A percentile compares a stretch with the other conserved stretches of the same genome.
Evolutionary conservation across 495 filamentous ascomycete species (phyloP).

Genomic region (Podospora didyma): DNA sequence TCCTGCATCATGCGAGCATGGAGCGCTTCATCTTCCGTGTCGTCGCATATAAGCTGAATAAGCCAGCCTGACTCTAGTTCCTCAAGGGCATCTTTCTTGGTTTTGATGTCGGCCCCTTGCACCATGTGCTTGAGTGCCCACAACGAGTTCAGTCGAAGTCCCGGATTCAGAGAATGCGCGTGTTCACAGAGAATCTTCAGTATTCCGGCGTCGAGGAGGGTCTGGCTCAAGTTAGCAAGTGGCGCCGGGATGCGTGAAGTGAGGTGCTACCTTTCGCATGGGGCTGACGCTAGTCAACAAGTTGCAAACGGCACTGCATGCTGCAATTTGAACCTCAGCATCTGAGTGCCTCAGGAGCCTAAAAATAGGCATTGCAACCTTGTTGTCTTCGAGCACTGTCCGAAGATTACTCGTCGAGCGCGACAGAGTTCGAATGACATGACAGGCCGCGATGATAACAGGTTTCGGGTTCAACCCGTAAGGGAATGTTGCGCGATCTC

Average conservation of each 20-base stretch:
- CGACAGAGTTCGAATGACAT: slow-evolving; percentile 69
- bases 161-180: slow-evolving; percentile 69
- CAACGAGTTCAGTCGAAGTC: slow-evolving; percentile 72
- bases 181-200: slow-evolving; percentile 77
- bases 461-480: slow-evolving; percentile 47
- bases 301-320: slow-evolving; percentile 78
- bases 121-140: slow-evolving; percentile 94
- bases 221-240: slow-evolving; percentile 43
- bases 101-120: slow-evolving; percentile 56
- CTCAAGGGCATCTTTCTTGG: slow-evolving; percentile 72
- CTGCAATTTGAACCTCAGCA: slow-evolving; percentile 78
- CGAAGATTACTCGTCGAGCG: slow-evolving; percentile 79
- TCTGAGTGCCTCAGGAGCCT: slow-evolving; percentile 69
- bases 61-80: slow-evolving; percentile 77
- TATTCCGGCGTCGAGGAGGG: slow-evolving; percentile 70
- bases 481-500: slow-evolving; percentile 3
- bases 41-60: slow-evolving; percentile 64
- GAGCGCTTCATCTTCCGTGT: slow-evolving; percentile 48
- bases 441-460: slow-evolving; percentile 84
- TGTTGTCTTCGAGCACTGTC: slow-evolving; percentile 82
- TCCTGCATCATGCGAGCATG: slow-evolving; percentile 31
- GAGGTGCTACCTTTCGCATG: slow-evolving; percentile 82
- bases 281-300: slow-evolving; percentile 82
- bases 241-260: neutral
- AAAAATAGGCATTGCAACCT: slow-evolving; percentile 75